phyloP scores from a whole-genome alignment of 441 rosid genomes.

The Arabidopsis lyrata region DNA sequence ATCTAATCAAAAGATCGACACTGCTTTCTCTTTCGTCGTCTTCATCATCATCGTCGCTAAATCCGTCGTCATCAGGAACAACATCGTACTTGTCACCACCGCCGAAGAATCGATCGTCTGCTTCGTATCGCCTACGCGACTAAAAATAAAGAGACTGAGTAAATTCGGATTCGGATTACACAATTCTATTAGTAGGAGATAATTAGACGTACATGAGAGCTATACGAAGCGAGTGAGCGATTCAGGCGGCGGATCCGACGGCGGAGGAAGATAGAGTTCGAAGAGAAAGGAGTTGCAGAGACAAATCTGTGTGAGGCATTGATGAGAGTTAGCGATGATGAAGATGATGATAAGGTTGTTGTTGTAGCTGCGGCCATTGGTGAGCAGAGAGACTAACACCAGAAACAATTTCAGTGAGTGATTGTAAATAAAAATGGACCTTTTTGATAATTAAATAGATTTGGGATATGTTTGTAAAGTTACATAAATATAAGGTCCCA shows the following conservation, averaged over 20 bases:
- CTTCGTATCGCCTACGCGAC: slow-evolving; percentile 49
- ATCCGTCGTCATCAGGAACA: slow-evolving; percentile 33
- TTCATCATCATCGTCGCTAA: slow-evolving; percentile 54
- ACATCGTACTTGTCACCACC: slow-evolving; percentile 37
- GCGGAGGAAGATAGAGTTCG: slow-evolving; percentile 23
- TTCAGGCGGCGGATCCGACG: slow-evolving; percentile 40
- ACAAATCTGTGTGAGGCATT: slow-evolving; percentile 23
- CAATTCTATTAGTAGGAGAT: not conserved
- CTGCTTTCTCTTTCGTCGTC: slow-evolving; percentile 74
- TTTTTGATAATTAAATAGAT: not conserved
- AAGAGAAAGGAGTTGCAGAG: slow-evolving; percentile 31
- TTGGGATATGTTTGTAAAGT: rapidly evolving
- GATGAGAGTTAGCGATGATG: slow-evolving; percentile 21
- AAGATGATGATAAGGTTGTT: slow-evolving; percentile 45
- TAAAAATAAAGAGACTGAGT: slow-evolving; percentile 34
- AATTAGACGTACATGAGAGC: slow-evolving; percentile 41
- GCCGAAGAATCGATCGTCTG: slow-evolving; percentile 52
- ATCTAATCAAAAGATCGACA: slow-evolving; percentile 69
- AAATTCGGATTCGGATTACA: not conserved
- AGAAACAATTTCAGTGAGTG: not conserved
- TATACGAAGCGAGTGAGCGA: slow-evolving; percentile 23
- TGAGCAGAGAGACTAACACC: not conserved
- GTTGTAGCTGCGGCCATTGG: slow-evolving; percentile 46
- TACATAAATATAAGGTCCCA: not conserved
- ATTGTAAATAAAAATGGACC: slow-evolving; percentile 5